These are phyloP conservation scores for Trypethelium eluteriae DNA, from an alignment of 495 filamentous ascomycete genomes.

Conservation along the genomic window DNA sequence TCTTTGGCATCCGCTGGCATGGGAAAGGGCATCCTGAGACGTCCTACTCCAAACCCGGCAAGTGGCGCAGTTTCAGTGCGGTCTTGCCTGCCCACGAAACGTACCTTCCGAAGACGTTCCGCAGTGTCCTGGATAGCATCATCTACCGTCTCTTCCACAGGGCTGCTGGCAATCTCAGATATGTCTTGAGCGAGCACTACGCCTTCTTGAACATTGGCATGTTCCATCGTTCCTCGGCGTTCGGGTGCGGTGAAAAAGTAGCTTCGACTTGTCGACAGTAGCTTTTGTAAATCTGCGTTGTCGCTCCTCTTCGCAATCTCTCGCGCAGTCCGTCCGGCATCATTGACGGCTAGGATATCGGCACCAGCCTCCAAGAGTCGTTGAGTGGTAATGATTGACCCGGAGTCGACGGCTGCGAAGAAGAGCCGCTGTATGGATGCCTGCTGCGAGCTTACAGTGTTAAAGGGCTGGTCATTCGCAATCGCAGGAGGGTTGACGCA, in stretches of 20 bases:
- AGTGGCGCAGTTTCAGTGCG: not conserved
- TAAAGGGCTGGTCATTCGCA: not conserved
- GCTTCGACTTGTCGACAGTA: not conserved
- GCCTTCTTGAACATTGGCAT: not conserved
- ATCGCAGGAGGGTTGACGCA: not conserved
- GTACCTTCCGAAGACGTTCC: not conserved
- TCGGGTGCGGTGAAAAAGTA: not conserved
- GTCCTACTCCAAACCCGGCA: not conserved
- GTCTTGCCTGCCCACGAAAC: not conserved
- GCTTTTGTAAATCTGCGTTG: not conserved
- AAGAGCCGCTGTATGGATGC: not conserved
- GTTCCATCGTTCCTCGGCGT: not conserved
- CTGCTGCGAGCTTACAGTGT: not conserved
- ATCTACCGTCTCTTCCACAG: not conserved
- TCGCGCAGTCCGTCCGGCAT: not conserved
- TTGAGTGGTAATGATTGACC: not conserved
- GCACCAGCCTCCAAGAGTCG: not conserved
- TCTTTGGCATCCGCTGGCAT: not conserved
- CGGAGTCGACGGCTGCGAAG: not conserved
- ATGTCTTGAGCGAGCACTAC: not conserved
- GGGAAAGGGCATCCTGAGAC: not conserved
- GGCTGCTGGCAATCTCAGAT: not conserved
- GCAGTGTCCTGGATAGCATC: not conserved
- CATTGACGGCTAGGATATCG: not conserved
- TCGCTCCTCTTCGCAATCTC: not conserved